Conservation (phyloP, 1,284 basidiomycete genomes). For the Ceraceosorus guamensis region DNA sequence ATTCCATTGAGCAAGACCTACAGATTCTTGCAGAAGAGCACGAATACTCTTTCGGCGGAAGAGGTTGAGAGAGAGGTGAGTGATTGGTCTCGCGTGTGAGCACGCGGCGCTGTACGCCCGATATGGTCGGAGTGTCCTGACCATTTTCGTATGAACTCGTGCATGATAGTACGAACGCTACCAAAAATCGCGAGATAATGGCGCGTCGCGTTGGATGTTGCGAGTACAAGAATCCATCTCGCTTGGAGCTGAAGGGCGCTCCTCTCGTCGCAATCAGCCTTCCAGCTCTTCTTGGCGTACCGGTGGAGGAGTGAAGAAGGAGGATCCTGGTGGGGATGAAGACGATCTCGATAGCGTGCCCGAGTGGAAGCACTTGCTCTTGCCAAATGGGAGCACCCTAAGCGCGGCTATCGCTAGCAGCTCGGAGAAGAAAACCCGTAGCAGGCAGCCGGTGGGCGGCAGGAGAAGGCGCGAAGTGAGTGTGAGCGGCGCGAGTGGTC, state of each 20-base stretch:
- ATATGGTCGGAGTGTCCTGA: no score
- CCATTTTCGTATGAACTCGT: no score
- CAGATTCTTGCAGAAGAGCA: slow-evolving; percentile 45
- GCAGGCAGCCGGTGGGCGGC: no score
- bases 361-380: neutral
- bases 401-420: no score
- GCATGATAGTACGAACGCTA: neutral
- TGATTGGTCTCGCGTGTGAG: neutral
- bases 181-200: neutral
- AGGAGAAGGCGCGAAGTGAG: neutral
- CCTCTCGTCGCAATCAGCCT: neutral
- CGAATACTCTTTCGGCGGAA: slow-evolving; percentile 6
- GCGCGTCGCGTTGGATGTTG: neutral
- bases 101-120: neutral
- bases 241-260: neutral
- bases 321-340: neutral
- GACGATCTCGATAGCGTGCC: neutral
- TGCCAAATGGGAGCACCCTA: no score
- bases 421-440: no score
- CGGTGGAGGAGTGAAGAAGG: neutral
- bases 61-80: slow-evolving; percentile 9
- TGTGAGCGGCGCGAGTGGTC: no score
- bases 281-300: no score
- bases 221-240: no score
- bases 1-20: slow-evolving; percentile 43